A percentile compares a stretch with the other conserved stretches of the same genome.
phyloP scores from a whole-genome alignment of 1,284 basidiomycete genomes.

The Thecaphora thlaspeos region DNA sequence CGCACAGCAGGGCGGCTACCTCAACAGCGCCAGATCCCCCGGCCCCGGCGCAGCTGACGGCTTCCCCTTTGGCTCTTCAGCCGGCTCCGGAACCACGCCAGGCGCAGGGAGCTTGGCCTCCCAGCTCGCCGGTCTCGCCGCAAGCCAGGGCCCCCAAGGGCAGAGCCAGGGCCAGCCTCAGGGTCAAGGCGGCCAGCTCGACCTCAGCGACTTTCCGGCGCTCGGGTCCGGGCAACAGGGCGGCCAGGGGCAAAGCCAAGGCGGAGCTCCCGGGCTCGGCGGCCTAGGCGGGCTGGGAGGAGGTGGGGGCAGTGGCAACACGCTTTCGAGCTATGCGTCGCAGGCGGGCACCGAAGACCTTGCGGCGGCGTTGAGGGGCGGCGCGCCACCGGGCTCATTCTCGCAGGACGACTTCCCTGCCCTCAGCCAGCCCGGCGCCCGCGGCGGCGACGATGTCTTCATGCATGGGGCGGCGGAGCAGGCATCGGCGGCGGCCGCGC shows the following conservation, averaged over 20 bases:
- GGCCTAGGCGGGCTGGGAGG: constrained; percentile 15
- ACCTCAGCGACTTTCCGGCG: constrained; percentile 46
- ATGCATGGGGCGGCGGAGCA: constrained; percentile 39
- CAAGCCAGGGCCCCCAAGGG: background rate
- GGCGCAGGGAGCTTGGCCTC: constrained; percentile 34
- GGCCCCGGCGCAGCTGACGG: constrained; percentile 20
- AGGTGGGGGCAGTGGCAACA: constrained; percentile 9
- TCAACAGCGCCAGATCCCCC: background rate
- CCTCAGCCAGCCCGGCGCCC: constrained; percentile 34
- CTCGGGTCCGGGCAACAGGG: constrained; percentile 18
- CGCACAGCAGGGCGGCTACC: background rate
- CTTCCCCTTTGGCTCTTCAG: constrained; percentile 39
- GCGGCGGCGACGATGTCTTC: constrained; percentile 31
- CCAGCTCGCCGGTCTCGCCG: constrained; percentile 19
- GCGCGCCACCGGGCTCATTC: constrained; percentile 36
- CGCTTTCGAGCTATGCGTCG: constrained; percentile 43
- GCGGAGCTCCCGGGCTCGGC: constrained; percentile 19
- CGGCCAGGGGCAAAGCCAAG: constrained; percentile 24
- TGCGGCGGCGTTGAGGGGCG: constrained; percentile 21
- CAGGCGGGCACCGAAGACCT: constrained; percentile 41
- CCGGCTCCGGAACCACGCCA: constrained; percentile 31
- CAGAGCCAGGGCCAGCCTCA: constrained; percentile 2
- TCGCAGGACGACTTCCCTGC: constrained; percentile 55
- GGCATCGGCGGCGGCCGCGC: constrained; percentile 47
- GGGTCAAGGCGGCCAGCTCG: constrained; percentile 33